These are phyloP conservation scores for Typha latifolia DNA, from an alignment of 176 grass and related monocot genomes.

Conservation along the genomic window DNA sequence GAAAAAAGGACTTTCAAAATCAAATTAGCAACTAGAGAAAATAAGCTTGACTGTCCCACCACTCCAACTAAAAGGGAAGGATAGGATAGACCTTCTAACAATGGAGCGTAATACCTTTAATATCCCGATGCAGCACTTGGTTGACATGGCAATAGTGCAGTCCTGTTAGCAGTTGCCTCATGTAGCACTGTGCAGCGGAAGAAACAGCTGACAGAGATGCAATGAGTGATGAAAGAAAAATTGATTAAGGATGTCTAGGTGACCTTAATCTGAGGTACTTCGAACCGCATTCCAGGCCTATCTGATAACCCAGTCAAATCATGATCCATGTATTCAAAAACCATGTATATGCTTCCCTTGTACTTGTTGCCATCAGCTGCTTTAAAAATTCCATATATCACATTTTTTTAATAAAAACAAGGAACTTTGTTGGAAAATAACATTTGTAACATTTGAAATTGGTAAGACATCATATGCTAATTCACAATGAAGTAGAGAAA, in stretches of 20 bases:
- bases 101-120: slow-evolving; percentile 46
- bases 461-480: neutral
- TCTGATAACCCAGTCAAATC: slow-evolving; percentile 81
- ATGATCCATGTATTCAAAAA: slow-evolving; percentile 90
- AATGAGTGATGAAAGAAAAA: neutral
- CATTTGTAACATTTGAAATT: no score
- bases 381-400: neutral
- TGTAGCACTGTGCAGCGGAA: slow-evolving; percentile 50
- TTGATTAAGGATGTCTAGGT: neutral
- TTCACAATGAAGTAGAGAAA: neutral
- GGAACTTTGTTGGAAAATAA: no score
- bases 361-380: slow-evolving; percentile 59
- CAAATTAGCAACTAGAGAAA: neutral
- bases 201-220: neutral
- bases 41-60: neutral
- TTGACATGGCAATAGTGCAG: slow-evolving; percentile 92
- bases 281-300: slow-evolving; percentile 62
- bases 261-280: slow-evolving; percentile 85
- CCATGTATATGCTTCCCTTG: slow-evolving; percentile 84
- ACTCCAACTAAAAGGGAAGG: slow-evolving; percentile 9
- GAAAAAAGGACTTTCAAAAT: slow-evolving; percentile 1
- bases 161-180: slow-evolving; percentile 91
- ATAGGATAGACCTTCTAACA: neutral
- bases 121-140: slow-evolving; percentile 92
- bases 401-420: no score